Base-by-base conservation (phyloP, 768 basidiomycete species). In the Tricholoma flavovirens region DNA sequence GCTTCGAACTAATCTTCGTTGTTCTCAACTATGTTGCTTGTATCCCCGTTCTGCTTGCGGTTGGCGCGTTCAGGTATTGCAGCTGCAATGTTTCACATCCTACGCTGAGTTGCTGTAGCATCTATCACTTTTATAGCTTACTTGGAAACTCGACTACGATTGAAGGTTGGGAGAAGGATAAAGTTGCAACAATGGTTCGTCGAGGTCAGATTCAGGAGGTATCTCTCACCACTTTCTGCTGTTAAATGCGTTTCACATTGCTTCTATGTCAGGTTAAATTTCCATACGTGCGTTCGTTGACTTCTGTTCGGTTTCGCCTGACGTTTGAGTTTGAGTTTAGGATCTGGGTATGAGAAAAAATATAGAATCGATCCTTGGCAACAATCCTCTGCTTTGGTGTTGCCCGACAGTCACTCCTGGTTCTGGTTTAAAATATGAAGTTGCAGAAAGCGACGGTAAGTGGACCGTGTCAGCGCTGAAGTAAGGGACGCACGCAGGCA, bases 101-200 rank as follows among this genome's bases (percentile, higher is more conserved):
- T 10, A 21, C 26, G 21, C 30, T 60, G 26, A 53, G 51, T 15
- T 46, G 51, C 38, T 46, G 7, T 62, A 93, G 93, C 53, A 55
- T 98, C 19, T 98, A 94, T 66, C 97, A 98, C 61, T 83, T 95
- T 59, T 88, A 86, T 64, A 77, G 81, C 50, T 69, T 98, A 24
- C 62, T 80, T 5, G 79, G 79, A 9, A 99, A 99, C 69, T 84
- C 87, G 2, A 99, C 96, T 0, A 98, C 97, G 0, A 98, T 99
- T 50, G 97, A 99, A 73, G 85, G 89, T 0, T 96, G 92, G 91
- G 97, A 99, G 70, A 98, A 98, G 72, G 94, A 98, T 66, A 95
- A 89, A 70, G 93, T 84, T 1, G 88, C 93, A 4, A 88, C 83
- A 0, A 79, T 99, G 62, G 83, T 91, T 51, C 82, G 88, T 17